These are phyloP conservation scores for carrot (Daucus carota) DNA, from an alignment of 129 eudicot species.

Conservation along the genomic window DNA sequence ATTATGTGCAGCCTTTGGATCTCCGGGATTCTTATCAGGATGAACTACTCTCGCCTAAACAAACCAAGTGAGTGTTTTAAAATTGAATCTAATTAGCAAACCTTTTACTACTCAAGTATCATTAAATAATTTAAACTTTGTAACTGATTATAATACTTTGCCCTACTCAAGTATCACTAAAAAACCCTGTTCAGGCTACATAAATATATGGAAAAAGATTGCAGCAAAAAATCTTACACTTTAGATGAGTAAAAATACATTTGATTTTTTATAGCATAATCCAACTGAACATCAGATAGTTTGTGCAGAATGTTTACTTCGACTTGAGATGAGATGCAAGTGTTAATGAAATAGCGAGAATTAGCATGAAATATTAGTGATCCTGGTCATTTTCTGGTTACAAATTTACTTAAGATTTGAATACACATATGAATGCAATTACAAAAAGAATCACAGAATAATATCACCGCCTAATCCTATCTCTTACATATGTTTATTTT, in stretches of 20 bases:
- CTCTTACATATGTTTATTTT: background rate
- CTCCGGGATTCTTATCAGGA: constrained; percentile 92
- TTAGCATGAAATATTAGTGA: background rate
- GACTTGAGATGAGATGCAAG: background rate
- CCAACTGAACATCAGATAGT: background rate
- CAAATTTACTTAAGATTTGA: background rate
- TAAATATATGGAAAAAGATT: background rate
- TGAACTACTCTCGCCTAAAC: constrained; percentile 75
- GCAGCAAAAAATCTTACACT: background rate
- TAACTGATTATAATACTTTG: background rate
- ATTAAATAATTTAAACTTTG: background rate
- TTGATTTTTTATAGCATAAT: background rate
- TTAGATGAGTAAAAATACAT: background rate
- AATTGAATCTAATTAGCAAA: background rate
- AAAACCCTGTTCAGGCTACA: background rate
- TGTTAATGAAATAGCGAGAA: background rate
- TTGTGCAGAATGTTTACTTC: background rate
- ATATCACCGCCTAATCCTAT: background rate
- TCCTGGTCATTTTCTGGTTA: background rate
- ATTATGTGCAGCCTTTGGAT: constrained; percentile 74
- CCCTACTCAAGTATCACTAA: background rate
- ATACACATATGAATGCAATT: background rate
- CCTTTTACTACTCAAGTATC: background rate
- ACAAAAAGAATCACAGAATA: background rate
- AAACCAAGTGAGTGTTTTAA: constrained; percentile 4